These are phyloP conservation scores for Medakamo hakoo DNA, from an alignment of 139 green algal species.

Conservation along the genomic window DNA sequence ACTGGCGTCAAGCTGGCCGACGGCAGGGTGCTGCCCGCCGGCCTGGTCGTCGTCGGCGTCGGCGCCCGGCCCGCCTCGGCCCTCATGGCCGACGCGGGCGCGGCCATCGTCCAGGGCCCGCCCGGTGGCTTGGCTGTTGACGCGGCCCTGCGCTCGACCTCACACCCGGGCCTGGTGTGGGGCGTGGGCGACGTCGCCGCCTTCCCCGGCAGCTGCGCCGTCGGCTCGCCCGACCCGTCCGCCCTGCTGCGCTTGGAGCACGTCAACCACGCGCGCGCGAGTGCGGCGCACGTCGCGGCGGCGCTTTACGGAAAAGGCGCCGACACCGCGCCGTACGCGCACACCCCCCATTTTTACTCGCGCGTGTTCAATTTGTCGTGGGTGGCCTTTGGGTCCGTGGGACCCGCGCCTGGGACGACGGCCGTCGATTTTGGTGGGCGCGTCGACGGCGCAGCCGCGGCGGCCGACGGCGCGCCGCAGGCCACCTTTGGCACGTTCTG, in stretches of 20 bases:
- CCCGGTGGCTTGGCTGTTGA: slow-evolving; percentile 70
- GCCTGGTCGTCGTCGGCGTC: slow-evolving; percentile 69
- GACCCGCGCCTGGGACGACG: not conserved
- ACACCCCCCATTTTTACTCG: slow-evolving; percentile 89
- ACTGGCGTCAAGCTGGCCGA: slow-evolving; percentile 33
- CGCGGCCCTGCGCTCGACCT: slow-evolving; percentile 42
- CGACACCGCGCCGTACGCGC: slow-evolving; percentile 78
- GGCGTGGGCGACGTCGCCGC: slow-evolving; percentile 80
- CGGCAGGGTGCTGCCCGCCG: slow-evolving; percentile 30
- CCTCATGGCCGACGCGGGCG: slow-evolving; percentile 40
- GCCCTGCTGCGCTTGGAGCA: slow-evolving; percentile 67
- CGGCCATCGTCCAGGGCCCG: slow-evolving; percentile 31
- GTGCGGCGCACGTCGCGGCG: slow-evolving; percentile 9
- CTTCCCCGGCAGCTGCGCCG: slow-evolving; percentile 80
- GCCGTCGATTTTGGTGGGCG: slow-evolving; percentile 25
- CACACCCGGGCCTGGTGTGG: slow-evolving; percentile 60
- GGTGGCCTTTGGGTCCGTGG: slow-evolving; percentile 18
- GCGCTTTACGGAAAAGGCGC: slow-evolving; percentile 12
- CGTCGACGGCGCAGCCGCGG: slow-evolving; percentile 23
- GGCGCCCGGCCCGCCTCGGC: slow-evolving; percentile 52
- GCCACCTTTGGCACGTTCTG: slow-evolving; percentile 78
- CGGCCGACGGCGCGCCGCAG: slow-evolving; percentile 28
- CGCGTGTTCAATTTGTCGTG: slow-evolving; percentile 75
- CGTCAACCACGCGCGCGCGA: slow-evolving; percentile 38
- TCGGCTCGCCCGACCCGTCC: no score